Base-by-base conservation (phyloP, 768 basidiomycete species). In the Pholiota molesta region DNA sequence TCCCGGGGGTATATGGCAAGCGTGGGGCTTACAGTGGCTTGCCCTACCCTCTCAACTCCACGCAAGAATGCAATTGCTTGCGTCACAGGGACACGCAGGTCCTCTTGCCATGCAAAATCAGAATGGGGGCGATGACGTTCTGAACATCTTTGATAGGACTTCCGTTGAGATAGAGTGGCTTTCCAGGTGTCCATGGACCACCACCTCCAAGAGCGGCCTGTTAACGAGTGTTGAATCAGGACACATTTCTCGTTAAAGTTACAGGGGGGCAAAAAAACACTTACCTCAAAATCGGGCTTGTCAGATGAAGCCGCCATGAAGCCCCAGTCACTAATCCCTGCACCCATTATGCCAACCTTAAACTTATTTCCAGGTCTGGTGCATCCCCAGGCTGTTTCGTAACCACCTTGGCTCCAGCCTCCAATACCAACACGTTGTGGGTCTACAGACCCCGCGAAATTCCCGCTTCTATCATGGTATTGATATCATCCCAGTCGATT, bases 81-180 rank as follows among this genome's bases (percentile, higher is more conserved):
- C 10, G 63, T 55, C n/a, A 64, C 31, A 5, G 63, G 63, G 5
- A 64, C 63, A 35, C 63, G 52, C 9, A 52, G 37, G 35, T 64
- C 63, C 21, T 56, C 52, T 64, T 64, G 7, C 62, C 62, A 31
- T 63, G 62, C 11, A 63, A n/a, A 14, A 63, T 47, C 21, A 63
- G 31, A 1, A 63, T 52, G 44, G 62, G 55, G 17, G 62, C 62
- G 31, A 49, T 56, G 2, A 57, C 59, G 28, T 63, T 60, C 17
- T 57, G 44, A n/a, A 59, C 62, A 16, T 63, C 62, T 39, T 63
- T 63, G 35, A 63, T 16, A 17, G 62, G 62, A 29, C 62, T 63
- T 37, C 62, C 62, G 23, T 47, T 60, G 5, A 63, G 49, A 45
- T 63, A 63, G 17, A 57, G 21, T 8, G 62, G 62, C 33, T 56